Evolutionary conservation across 2,329 filamentous ascomycete genomes (phyloP), one percentile per base, ranked within the genome.

Genomic region (Stylonectria norvegica): DNA sequence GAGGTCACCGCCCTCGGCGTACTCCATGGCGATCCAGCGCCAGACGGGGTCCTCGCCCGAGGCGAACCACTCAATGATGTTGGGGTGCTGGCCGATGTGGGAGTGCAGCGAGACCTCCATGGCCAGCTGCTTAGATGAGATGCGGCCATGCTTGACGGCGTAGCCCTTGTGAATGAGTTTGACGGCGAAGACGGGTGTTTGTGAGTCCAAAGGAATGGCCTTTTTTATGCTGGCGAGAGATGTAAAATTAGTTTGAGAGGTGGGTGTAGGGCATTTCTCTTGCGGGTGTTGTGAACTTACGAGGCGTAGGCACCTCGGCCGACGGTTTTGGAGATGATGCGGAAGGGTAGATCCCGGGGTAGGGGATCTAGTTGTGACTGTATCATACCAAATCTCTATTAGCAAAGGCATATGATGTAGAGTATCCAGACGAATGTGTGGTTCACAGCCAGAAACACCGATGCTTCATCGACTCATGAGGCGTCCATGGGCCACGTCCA

Each of bases 151-250:
- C 55, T 85, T 86, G 55, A 88, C 79, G 42, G 93, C 94, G 66
- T 96, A 95, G 50, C 86, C 85, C 70, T 98, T 98, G 71, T 98
- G 91, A 62, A 98, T 96, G 68, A 98, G 88, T 66, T 98, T 98
- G 66, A 98, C 89, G 11, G 94, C 93, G 63, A 98, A 97, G 43
- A 98, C 72, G 20, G 91, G 91, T 18, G 71, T 76, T 18, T 78
- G 69, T 1, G 75, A 66, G 50, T 85, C 76, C 17, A 84, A 70
- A 6, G 91, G 91, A 33, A 85, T 80, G 20, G 91, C 93, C 70
- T 97, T 97, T 62, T 95, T 95, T 60, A 96, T 93, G 45, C 89
- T 91, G 64, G 29, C n/a, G n/a, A 8, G 6, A 15, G 14, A 20
- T 30, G 40, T 55, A 20, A 41, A 31, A 42, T 27, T 23, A 25